These are phyloP conservation scores for Penicillium sp. DNA, from an alignment of 2,329 filamentous ascomycete species.

Conservation along the genomic window DNA sequence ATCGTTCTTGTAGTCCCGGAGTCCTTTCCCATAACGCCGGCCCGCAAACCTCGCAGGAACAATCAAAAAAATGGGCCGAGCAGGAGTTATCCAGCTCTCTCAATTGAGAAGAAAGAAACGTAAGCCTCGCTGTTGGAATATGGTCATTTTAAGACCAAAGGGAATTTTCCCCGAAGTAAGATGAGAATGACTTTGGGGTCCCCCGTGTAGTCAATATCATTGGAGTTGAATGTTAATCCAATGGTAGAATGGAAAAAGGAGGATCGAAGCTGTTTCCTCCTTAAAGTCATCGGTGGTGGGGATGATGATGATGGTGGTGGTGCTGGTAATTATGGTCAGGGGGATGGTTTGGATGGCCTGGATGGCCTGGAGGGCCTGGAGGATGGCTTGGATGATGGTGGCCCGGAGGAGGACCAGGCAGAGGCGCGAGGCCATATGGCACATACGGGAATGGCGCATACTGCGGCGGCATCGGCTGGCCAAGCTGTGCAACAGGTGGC, in stretches of 20 bases:
- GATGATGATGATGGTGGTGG: neutral
- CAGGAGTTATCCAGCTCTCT: too few relatives aligned
- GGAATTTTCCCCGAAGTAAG: too few relatives aligned
- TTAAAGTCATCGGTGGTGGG: slow-evolving; percentile 2
- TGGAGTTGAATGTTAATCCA: too few relatives aligned
- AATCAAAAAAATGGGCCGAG: too few relatives aligned
- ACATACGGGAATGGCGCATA: slow-evolving; percentile 32
- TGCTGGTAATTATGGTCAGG: neutral
- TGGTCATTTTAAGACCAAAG: too few relatives aligned
- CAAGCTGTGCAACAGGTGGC: slow-evolving; percentile 13
- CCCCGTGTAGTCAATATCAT: too few relatives aligned
- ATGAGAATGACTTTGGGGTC: too few relatives aligned
- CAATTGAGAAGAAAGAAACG: too few relatives aligned
- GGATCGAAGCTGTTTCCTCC: neutral
- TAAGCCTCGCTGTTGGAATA: too few relatives aligned
- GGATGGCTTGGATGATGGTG: slow-evolving; percentile 5
- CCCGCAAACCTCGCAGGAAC: slow-evolving; percentile 2
- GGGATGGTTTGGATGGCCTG: neutral
- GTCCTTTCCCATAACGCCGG: slow-evolving; percentile 5
- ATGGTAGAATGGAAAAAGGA: neutral
- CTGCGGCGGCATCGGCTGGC: slow-evolving; percentile 21
- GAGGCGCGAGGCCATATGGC: slow-evolving; percentile 12
- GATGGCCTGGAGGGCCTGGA: slow-evolving; percentile 10
- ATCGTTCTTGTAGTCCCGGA: neutral
- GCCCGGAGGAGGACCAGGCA: slow-evolving; percentile 5